Evolutionary conservation across 805 yeast species (phyloP).

Genomic region (Wickerhamomyces bisporus): DNA sequence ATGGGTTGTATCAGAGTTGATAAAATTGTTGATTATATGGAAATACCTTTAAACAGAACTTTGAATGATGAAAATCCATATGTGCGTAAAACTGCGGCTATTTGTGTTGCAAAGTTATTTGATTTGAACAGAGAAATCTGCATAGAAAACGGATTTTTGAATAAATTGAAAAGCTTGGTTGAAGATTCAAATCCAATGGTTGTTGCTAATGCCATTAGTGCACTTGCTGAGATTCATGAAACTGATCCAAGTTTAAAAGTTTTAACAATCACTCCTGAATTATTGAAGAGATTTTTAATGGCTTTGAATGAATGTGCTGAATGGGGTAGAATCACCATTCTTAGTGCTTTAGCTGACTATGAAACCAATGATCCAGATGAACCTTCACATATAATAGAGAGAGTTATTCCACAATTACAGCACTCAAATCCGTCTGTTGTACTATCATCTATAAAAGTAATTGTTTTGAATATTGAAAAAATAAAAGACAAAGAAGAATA

Average conservation of each 20-base stretch:
- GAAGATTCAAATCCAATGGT: constrained; percentile 95
- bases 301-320: constrained; percentile 97
- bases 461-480: constrained; percentile 59
- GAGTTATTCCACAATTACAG: constrained; percentile 91
- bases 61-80: constrained; percentile 92
- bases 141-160: constrained; percentile 80
- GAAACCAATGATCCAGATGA: constrained; percentile 51
- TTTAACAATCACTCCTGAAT: constrained; percentile 33
- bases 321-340: constrained; percentile 94
- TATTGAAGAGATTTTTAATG: constrained; percentile 59
- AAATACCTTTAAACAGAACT: constrained; percentile 80
- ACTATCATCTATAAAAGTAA: constrained; percentile 74
- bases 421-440: constrained; percentile 97
- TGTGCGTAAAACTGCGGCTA: constrained; percentile 95
- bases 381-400: constrained; percentile 79
- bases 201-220: constrained; percentile 87
- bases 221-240: constrained; percentile 78
- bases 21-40: constrained; percentile 92
- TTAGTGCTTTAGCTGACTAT: constrained; percentile 76
- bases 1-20: constrained; percentile 98
- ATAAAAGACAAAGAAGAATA: constrained; percentile 34
- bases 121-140: constrained; percentile 80
- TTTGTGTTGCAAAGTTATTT: constrained; percentile 92
- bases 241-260: constrained; percentile 51
- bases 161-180: constrained; percentile 57